Conservation (phyloP, 495 filamentous ascomycete genomes). For the Sabuloglossum arenarium region DNA sequence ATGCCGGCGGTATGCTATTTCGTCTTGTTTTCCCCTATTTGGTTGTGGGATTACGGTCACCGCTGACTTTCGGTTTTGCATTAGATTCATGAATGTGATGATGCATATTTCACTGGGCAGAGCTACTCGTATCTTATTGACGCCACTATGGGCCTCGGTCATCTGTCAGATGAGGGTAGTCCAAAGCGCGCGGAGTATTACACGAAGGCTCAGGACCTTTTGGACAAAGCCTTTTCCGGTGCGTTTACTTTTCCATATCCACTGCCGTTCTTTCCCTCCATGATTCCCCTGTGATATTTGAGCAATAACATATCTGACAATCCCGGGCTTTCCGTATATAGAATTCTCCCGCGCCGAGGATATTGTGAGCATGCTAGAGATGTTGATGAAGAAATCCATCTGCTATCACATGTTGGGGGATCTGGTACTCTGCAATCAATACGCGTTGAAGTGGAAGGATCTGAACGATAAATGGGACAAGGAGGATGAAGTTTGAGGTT, state of each 20-base stretch:
- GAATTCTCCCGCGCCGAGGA: constrained; percentile 58
- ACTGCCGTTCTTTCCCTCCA: neutral
- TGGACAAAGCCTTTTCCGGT: constrained; percentile 37
- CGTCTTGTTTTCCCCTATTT: neutral
- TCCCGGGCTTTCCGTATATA: constrained; percentile 12
- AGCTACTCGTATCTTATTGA: constrained; percentile 64
- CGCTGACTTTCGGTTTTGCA: neutral
- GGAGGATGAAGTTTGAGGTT: constrained; percentile 7
- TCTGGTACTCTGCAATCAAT: constrained; percentile 48
- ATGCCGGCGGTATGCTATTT: constrained; percentile 39
- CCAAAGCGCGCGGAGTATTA: constrained; percentile 31
- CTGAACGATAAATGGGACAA: constrained; percentile 22
- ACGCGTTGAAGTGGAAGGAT: constrained; percentile 46
- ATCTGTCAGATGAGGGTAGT: constrained; percentile 16
- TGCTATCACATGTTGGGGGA: constrained; percentile 61
- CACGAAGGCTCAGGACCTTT: constrained; percentile 39
- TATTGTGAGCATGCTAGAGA: constrained; percentile 51
- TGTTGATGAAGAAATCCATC: constrained; percentile 72
- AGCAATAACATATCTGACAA: neutral
- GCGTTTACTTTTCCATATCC: neutral
- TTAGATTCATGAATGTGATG: constrained; percentile 47
- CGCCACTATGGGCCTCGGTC: constrained; percentile 65
- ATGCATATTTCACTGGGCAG: constrained; percentile 38
- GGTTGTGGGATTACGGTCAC: neutral
- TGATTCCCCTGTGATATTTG: neutral